Evolutionary conservation across 208 protist genomes (phyloP).

Genomic region (Balamuthia mandrillaris): DNA sequence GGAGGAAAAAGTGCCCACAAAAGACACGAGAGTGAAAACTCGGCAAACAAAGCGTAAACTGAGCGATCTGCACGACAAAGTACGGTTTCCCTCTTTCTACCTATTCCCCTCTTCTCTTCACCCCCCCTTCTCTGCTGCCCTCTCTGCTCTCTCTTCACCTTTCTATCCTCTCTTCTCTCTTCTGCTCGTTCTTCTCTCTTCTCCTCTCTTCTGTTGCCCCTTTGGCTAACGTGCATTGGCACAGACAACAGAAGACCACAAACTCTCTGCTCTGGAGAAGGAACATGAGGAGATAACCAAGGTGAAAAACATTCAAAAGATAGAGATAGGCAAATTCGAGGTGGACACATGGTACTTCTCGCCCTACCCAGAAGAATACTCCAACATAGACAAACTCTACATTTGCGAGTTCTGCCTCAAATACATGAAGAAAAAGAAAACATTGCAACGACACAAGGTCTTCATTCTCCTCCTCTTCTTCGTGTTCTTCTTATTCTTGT

Average conservation of each 20-base stretch:
- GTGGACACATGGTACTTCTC: constrained; percentile 97
- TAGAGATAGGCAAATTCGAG: constrained; percentile 91
- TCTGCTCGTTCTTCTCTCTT: too few relatives aligned
- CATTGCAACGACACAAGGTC: constrained; percentile 78
- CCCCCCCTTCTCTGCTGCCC: too few relatives aligned
- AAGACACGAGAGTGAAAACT: constrained; percentile 39
- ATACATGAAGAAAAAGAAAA: constrained; percentile 84
- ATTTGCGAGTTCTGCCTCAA: constrained; percentile 97
- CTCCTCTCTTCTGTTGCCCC: too few relatives aligned
- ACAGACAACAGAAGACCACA: constrained; percentile 74
- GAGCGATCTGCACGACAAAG: constrained; percentile 62
- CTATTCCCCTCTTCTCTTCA: neutral
- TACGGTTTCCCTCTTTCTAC: neutral
- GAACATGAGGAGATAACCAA: constrained; percentile 86
- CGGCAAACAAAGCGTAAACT: constrained; percentile 59
- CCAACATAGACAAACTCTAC: constrained; percentile 76
- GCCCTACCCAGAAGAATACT: constrained; percentile 86
- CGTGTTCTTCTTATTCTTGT: too few relatives aligned
- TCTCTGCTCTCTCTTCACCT: too few relatives aligned
- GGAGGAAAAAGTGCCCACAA: neutral
- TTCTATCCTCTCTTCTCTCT: too few relatives aligned
- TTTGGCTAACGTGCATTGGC: too few relatives aligned
- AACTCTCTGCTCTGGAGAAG: constrained; percentile 80
- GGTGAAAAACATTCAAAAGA: constrained; percentile 92
- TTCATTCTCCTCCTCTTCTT: too few relatives aligned